These are phyloP conservation scores for Kurtzmaniella quercitrusa DNA, from an alignment of 1,139 yeast species.

Conservation along the genomic window DNA sequence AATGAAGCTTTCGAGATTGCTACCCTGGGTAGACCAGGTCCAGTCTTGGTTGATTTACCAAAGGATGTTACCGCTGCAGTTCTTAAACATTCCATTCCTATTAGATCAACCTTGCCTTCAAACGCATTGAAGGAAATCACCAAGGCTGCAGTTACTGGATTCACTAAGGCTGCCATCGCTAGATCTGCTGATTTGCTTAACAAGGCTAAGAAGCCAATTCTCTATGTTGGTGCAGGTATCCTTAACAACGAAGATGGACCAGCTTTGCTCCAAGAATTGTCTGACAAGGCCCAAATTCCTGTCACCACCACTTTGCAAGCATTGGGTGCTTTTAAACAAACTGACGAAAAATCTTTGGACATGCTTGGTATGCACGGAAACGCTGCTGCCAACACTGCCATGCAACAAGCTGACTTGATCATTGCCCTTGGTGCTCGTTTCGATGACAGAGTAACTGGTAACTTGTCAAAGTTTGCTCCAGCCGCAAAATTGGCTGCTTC, in stretches of 20 bases:
- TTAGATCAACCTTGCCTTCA: constrained; percentile 79
- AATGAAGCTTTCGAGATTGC: constrained; percentile 99
- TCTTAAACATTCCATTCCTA: constrained; percentile 82
- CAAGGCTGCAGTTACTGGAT: constrained; percentile 66
- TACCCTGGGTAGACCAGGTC: constrained; percentile 95
- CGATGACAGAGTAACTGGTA: constrained; percentile 96
- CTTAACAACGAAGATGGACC: constrained; percentile 83
- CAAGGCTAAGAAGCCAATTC: constrained; percentile 79
- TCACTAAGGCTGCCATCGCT: constrained; percentile 68
- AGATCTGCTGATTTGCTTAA: constrained; percentile 78
- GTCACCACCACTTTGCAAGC: constrained; percentile 95
- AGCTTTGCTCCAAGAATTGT: constrained; percentile 66
- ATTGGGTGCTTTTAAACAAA: constrained; percentile 91
- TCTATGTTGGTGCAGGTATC: constrained; percentile 92
- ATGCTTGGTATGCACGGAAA: constrained; percentile 99
- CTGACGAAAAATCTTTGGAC: constrained; percentile 83
- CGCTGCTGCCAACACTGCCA: constrained; percentile 91
- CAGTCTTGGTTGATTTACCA: constrained; percentile 94
- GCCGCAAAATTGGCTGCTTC: constrained; percentile 84
- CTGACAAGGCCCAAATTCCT: constrained; percentile 89
- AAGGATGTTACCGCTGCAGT: constrained; percentile 96
- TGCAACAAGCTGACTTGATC: constrained; percentile 89
- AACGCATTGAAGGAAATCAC: constrained; percentile 71
- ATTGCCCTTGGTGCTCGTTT: constrained; percentile 95
- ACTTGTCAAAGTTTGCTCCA: constrained; percentile 86